Evolutionary conservation across 331 rosid genomes (phyloP).

Genomic region (Saraca asoca): DNA sequence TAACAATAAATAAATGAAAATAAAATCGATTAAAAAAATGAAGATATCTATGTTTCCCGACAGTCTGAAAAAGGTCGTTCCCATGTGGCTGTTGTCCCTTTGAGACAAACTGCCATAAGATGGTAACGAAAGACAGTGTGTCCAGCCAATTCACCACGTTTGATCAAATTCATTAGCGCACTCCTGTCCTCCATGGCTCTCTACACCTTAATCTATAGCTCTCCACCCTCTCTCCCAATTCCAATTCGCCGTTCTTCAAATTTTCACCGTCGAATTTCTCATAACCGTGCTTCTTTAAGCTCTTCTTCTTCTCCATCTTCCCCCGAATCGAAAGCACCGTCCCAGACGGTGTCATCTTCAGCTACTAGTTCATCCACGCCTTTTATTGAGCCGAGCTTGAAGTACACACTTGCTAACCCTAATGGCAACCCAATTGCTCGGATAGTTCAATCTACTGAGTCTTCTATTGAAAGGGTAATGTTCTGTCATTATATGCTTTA

Average conservation of each 20-base stretch:
- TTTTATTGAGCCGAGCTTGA: conserved; percentile 47
- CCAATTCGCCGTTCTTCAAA: conserved; percentile 32
- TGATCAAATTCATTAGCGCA: background rate
- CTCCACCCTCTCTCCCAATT: conserved; percentile 39
- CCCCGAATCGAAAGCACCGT: conserved; percentile 52
- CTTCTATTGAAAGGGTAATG: conserved; percentile 79
- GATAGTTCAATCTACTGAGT: conserved; percentile 64
- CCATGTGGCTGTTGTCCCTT: no score
- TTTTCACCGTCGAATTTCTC: conserved; percentile 27
- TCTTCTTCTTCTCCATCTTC: conserved; percentile 63
- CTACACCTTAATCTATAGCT: conserved; percentile 44
- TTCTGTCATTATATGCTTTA: background rate
- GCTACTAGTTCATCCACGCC: conserved; percentile 40
- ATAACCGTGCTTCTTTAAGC: conserved; percentile 57
- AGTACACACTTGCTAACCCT: conserved; percentile 53
- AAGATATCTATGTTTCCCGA: no score
- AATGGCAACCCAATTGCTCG: conserved; percentile 46
- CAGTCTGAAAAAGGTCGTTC: no score
- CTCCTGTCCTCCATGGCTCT: conserved; percentile 58
- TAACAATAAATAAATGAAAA: no score
- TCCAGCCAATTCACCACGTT: no score
- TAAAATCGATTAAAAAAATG: no score
- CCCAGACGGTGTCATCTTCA: conserved; percentile 46
- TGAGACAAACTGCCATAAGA: no score
- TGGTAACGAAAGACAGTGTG: no score